Evolutionary conservation across 768 basidiomycete species (phyloP).

Genomic region (Trametes sanguinea): DNA sequence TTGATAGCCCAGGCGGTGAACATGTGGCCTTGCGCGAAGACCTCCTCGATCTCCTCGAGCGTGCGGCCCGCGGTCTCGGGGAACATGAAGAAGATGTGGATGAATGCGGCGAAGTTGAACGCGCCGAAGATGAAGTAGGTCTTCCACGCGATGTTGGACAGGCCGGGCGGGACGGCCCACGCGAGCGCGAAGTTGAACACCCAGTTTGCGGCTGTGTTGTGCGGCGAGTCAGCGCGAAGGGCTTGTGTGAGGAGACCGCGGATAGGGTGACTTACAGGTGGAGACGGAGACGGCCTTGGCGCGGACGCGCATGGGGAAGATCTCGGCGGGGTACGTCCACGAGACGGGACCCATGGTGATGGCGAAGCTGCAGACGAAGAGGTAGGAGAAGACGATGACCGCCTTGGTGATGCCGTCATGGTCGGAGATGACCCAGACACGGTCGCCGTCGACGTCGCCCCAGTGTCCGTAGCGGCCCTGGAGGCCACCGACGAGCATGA

Average conservation of each 20-base stretch:
- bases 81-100: conserved; percentile 79
- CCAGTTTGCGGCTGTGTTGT: conserved; percentile 45
- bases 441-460: conserved; percentile 45
- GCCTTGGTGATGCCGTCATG: conserved; percentile 62
- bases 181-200: conserved; percentile 74
- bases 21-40: conserved; percentile 67
- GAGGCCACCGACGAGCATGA: conserved; percentile 75
- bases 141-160: conserved; percentile 68
- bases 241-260: neutral
- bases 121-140: conserved; percentile 79
- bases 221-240: neutral
- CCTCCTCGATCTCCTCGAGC: conserved; percentile 78
- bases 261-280: conserved; percentile 26
- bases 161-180: conserved; percentile 73
- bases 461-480: conserved; percentile 69
- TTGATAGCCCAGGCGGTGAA: conserved; percentile 74
- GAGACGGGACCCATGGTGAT: conserved; percentile 71
- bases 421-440: conserved; percentile 61
- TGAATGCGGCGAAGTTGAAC: conserved; percentile 66
- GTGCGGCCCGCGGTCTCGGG: conserved; percentile 75
- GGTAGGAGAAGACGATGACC: conserved; percentile 76
- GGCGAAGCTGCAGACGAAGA: conserved; percentile 75
- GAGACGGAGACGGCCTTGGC: conserved; percentile 57
- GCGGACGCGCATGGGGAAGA: conserved; percentile 68
- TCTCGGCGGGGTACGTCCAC: conserved; percentile 66